Evolutionary conservation across 2,329 filamentous ascomycete species (phyloP), one percentile per base, ranked within the genome.

Genomic region (Dactylellina drechsleri): DNA sequence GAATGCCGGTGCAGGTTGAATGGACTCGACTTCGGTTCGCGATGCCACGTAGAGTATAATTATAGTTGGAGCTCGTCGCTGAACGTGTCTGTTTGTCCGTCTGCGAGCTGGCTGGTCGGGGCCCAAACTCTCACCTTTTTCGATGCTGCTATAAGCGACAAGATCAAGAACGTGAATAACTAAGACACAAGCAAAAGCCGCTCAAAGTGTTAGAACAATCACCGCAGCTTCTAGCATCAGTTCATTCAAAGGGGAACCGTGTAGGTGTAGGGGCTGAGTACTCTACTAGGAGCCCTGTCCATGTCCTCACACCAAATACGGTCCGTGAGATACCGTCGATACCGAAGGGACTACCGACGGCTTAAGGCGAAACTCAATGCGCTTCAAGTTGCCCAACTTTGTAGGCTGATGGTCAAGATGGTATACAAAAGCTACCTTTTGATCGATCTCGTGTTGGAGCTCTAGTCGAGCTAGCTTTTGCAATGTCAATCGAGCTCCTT

Each of bases 401-500:
- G 31, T 36, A 7, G 31, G 31, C 31, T 36, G 31, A 10, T 7
- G 10, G 10, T 36, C 31, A 36, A 7, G n/a, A 23, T 52, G 16
- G 47, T 18, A 18, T 52, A 23, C 49, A 26, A 36, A 36, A 8
- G 31, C 10, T 36, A 36, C 12, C 4, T 23, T 40, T 56, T 43
- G 36, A 45, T 23, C 53, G n/a, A 62, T 41, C 53, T 50, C 13
- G 41, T 15, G 2, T n/a, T 72, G 59, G 60, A 66, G 60, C 60
- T 66, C 60, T 59, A 66, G 40, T 47, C 45, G 10, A 59, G 56
- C 41, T 18, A 58, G 62, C 54, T 52, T 52, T 36, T 10, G 6
- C 31, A 8, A 1, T 36, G 45, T 71, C 20, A 49, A 66, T 72
- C 36, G 67, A 72, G 67, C 67, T 72, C 60, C 56, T 72, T 45